phyloP scores from a whole-genome alignment of 1,284 basidiomycete genomes.

The Ustilago esculenta region DNA sequence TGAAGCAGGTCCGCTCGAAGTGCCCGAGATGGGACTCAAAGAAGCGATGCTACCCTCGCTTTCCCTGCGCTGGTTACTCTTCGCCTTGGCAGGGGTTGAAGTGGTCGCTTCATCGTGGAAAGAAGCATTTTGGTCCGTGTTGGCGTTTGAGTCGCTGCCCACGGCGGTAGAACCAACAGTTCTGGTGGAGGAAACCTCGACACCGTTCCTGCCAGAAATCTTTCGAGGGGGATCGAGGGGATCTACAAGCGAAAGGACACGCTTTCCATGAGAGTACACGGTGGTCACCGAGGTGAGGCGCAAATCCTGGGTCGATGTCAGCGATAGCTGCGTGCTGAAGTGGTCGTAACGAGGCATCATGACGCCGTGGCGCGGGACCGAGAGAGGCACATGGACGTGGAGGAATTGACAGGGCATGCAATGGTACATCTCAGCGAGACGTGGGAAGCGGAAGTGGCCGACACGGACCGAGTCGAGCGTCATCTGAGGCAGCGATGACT shows the following conservation, averaged over 20 bases:
- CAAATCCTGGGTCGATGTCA: constrained; percentile 58
- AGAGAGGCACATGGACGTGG: constrained; percentile 67
- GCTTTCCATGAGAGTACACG: constrained; percentile 67
- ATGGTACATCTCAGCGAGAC: constrained; percentile 65
- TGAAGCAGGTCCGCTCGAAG: constrained; percentile 39
- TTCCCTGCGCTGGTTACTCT: constrained; percentile 32
- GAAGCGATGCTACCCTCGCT: constrained; percentile 34
- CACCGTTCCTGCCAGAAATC: constrained; percentile 52
- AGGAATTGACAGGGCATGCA: constrained; percentile 68
- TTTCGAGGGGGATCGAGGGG: constrained; percentile 60
- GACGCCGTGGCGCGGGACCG: constrained; percentile 63
- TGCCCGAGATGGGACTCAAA: constrained; percentile 38
- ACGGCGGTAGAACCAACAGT: constrained; percentile 3
- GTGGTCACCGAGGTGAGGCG: constrained; percentile 64
- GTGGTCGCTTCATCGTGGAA: constrained; percentile 9
- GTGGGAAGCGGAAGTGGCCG: constrained; percentile 63
- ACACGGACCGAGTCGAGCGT: constrained; percentile 53
- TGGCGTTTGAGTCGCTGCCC: constrained; percentile 3
- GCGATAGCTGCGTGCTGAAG: constrained; percentile 62
- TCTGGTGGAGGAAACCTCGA: constrained; percentile 21
- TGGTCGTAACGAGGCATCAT: constrained; percentile 57
- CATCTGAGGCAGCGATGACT: constrained; percentile 52
- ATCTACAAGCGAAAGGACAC: constrained; percentile 64
- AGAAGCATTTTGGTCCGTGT: constrained; percentile 2
- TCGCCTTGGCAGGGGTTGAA: constrained; percentile 29